Evolutionary conservation across 768 basidiomycete species (phyloP).

Genomic region (Phlebiopsis flavidoalba): DNA sequence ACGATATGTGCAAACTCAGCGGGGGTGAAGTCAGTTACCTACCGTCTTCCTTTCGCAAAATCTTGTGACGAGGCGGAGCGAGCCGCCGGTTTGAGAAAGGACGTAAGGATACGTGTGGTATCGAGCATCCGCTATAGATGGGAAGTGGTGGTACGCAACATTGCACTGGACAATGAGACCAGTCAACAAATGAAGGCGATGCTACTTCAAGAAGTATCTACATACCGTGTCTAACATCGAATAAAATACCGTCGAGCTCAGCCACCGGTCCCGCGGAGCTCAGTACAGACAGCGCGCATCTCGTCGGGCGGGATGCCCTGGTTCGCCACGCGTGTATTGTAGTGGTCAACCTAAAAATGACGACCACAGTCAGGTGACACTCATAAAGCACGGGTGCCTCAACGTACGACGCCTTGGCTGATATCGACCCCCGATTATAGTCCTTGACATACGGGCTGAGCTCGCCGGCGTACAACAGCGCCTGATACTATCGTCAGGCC

Average conservation of each 20-base stretch:
- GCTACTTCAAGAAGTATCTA: slow-evolving; percentile 1
- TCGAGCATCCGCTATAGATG: slow-evolving; percentile 39
- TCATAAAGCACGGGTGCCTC: no score
- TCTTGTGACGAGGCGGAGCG: slow-evolving; percentile 59
- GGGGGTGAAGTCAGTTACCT: slow-evolving; percentile 22
- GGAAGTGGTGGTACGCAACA: slow-evolving; percentile 59
- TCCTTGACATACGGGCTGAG: slow-evolving; percentile 56
- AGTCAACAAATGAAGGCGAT: neutral
- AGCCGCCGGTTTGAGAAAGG: slow-evolving; percentile 60
- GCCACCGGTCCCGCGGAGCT: slow-evolving; percentile 42
- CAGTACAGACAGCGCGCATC: slow-evolving; percentile 56
- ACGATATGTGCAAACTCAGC: slow-evolving; percentile 40
- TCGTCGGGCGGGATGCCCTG: slow-evolving; percentile 62
- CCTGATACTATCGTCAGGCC: slow-evolving; percentile 34
- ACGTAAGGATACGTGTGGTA: slow-evolving; percentile 47
- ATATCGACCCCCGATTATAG: slow-evolving; percentile 73
- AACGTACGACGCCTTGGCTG: slow-evolving; percentile 49
- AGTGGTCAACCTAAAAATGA: slow-evolving; percentile 40
- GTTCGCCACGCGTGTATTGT: slow-evolving; percentile 50
- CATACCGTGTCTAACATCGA: slow-evolving; percentile 71
- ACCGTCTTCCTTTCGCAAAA: slow-evolving; percentile 29
- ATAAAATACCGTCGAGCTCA: slow-evolving; percentile 50
- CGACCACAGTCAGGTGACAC: neutral
- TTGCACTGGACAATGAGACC: slow-evolving; percentile 43
- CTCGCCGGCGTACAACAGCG: slow-evolving; percentile 52